These are phyloP conservation scores for Amanita jacksonii DNA, from an alignment of 768 basidiomycete species.

Conservation along the genomic window DNA sequence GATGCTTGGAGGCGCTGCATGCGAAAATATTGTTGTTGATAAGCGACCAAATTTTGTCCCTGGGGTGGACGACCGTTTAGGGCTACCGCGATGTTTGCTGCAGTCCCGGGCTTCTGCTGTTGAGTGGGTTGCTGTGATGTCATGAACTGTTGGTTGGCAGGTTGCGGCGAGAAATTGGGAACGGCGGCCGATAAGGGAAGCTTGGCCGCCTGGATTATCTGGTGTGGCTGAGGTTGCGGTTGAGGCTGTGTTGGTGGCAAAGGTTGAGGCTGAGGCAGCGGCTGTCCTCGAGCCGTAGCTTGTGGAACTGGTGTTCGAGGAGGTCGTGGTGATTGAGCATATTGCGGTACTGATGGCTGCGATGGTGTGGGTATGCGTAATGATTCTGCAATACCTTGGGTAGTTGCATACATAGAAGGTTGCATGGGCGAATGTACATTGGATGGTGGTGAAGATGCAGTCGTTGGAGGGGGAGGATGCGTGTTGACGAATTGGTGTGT, in stretches of 20 bases:
- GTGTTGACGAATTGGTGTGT: conserved; percentile 27
- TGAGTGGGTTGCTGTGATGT: background rate
- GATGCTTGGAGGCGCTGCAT: conserved; percentile 4
- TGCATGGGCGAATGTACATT: conserved; percentile 13
- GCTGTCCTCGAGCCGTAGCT: too few relatives aligned
- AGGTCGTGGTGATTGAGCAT: conserved; percentile 13
- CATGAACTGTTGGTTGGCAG: conserved; percentile 10
- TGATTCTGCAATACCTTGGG: conserved; percentile 1
- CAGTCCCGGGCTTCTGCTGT: conserved; percentile 4
- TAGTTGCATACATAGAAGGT: conserved; percentile 1
- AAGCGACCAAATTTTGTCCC: background rate
- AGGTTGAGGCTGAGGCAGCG: conserved; percentile 13
- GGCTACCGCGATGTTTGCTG: conserved; percentile 4
- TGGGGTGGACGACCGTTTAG: conserved; percentile 1
- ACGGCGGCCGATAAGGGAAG: conserved; percentile 7
- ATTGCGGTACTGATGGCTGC: background rate
- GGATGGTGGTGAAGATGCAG: conserved; percentile 16
- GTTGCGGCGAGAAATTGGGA: conserved; percentile 6
- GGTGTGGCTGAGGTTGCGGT: conserved; percentile 4
- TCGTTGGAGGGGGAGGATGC: conserved; percentile 19
- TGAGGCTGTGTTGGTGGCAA: conserved; percentile 10
- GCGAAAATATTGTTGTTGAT: conserved; percentile 3
- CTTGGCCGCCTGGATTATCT: conserved; percentile 4
- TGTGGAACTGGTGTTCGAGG: conserved; percentile 16
- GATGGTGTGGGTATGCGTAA: conserved; percentile 6